Percentiles rank a stretch among this genome's conserved stretches.
These are phyloP conservation scores for Serendipita sp. DNA, from an alignment of 768 basidiomycete species.

Conservation along the genomic window DNA sequence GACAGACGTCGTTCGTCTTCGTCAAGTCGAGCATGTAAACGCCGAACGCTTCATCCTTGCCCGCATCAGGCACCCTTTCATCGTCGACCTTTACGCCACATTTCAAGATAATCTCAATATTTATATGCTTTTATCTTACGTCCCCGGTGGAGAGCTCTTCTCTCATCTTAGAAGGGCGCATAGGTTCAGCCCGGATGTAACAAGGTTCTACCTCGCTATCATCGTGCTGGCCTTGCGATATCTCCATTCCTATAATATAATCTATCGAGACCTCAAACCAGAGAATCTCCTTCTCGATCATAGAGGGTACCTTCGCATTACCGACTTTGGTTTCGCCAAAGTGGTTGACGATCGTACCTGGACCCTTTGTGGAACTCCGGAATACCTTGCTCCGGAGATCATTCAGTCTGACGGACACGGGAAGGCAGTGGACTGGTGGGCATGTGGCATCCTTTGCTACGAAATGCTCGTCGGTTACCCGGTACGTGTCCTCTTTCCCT, in stretches of 20 bases:
- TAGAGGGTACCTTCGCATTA: slow-evolving; percentile 82
- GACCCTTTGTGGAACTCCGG: slow-evolving; percentile 91
- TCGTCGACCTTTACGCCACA: slow-evolving; percentile 89
- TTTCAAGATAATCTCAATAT: slow-evolving; percentile 94
- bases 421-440: slow-evolving; percentile 99
- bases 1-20: slow-evolving; percentile 68
- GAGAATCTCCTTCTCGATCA: slow-evolving; percentile 95
- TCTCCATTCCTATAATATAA: slow-evolving; percentile 89
- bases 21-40: slow-evolving; percentile 96
- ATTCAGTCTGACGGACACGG: slow-evolving; percentile 96
- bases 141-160: slow-evolving; percentile 95
- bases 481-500: slow-evolving; percentile 7
- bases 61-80: slow-evolving; percentile 81
- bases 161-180: slow-evolving; percentile 89
- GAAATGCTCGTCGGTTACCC: slow-evolving; percentile 99
- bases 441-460: slow-evolving; percentile 89
- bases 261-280: slow-evolving; percentile 96
- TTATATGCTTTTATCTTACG: slow-evolving; percentile 94
- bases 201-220: slow-evolving; percentile 92
- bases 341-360: slow-evolving; percentile 95
- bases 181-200: slow-evolving; percentile 91
- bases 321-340: slow-evolving; percentile 98
- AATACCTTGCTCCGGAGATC: slow-evolving; percentile 96
- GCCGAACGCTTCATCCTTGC: slow-evolving; percentile 90
- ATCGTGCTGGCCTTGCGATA: slow-evolving; percentile 92